Evolutionary conservation across 495 filamentous ascomycete species (phyloP).

Genomic region (Neurospora intermedia): DNA sequence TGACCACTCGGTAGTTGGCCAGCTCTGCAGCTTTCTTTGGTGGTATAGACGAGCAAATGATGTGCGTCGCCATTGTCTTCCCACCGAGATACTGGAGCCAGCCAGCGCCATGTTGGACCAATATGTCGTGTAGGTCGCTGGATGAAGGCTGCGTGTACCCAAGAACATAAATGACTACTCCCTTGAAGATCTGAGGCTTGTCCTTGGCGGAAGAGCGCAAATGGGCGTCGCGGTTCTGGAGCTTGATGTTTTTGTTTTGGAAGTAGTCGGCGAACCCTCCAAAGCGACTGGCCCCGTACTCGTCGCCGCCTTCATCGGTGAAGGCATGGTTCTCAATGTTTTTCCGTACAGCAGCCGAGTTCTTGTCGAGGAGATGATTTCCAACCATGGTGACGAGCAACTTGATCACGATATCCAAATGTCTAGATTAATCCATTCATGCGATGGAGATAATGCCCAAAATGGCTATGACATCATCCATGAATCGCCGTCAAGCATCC

Average conservation of each 20-base stretch:
- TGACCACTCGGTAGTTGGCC: slow-evolving; percentile 76
- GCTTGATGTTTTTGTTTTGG: slow-evolving; percentile 85
- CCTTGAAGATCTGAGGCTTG: slow-evolving; percentile 78
- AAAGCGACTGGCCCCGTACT: slow-evolving; percentile 80
- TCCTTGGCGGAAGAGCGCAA: slow-evolving; percentile 52
- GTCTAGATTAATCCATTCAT: slow-evolving; percentile 9
- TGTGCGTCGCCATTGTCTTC: slow-evolving; percentile 89
- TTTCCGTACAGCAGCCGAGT: slow-evolving; percentile 69
- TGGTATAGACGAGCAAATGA: slow-evolving; percentile 81
- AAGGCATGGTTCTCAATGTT: slow-evolving; percentile 63
- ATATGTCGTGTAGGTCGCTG: slow-evolving; percentile 54
- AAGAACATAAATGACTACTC: slow-evolving; percentile 79
- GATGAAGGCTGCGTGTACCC: slow-evolving; percentile 70
- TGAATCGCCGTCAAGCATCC: not conserved
- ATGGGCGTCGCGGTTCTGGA: slow-evolving; percentile 85
- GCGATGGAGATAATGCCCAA: not conserved
- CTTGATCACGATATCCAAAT: not conserved
- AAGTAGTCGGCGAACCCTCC: slow-evolving; percentile 87
- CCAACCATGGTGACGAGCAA: slow-evolving; percentile 56
- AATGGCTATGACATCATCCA: not conserved
- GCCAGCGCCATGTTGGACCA: slow-evolving; percentile 82
- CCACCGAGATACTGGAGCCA: slow-evolving; percentile 92
- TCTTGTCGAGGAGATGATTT: slow-evolving; percentile 49
- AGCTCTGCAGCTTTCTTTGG: slow-evolving; percentile 89
- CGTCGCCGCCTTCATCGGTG: slow-evolving; percentile 66